Percentiles rank a stretch among this genome's conserved stretches.
These are phyloP conservation scores for Ceratonia siliqua DNA, from an alignment of 306 rosid species.

Conservation along the genomic window DNA sequence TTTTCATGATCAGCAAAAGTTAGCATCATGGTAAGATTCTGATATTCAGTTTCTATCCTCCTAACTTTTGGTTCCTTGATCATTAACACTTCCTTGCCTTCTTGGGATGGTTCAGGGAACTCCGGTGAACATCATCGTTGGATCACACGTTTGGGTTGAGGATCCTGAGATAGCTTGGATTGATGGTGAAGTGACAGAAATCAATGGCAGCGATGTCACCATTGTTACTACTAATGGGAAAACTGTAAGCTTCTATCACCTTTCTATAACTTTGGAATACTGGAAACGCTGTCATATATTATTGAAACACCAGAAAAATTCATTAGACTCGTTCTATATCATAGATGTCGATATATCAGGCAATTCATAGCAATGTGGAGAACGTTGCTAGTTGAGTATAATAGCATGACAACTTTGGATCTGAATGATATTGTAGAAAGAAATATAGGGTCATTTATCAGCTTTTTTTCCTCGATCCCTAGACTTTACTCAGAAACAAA, in stretches of 20 bases:
- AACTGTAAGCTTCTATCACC: slow-evolving; percentile 55
- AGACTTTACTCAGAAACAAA: neutral
- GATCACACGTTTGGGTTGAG: slow-evolving; percentile 87
- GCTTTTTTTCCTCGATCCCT: neutral
- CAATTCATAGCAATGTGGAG: neutral
- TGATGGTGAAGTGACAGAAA: slow-evolving; percentile 70
- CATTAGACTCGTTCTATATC: slow-evolving; percentile 2
- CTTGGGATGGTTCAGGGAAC: slow-evolving; percentile 65
- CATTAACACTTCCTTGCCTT: slow-evolving; percentile 1
- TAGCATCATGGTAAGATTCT: slow-evolving; percentile 57
- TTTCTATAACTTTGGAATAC: slow-evolving; percentile 30
- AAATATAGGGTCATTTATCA: neutral
- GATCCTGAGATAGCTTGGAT: slow-evolving; percentile 75
- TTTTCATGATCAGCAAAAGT: slow-evolving; percentile 49
- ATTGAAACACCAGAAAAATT: neutral
- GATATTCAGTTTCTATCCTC: slow-evolving; percentile 1
- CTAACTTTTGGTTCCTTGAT: slow-evolving; percentile 12
- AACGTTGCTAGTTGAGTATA: slow-evolving; percentile 22
- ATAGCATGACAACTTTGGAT: slow-evolving; percentile 28
- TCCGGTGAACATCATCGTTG: slow-evolving; percentile 84
- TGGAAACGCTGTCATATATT: neutral
- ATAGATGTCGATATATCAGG: neutral
- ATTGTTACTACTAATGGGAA: slow-evolving; percentile 53
- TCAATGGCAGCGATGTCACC: slow-evolving; percentile 57
- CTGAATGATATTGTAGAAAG: slow-evolving; percentile 27